Evolutionary conservation across 768 basidiomycete genomes (phyloP), one percentile per base, ranked within the genome.

Genomic region (Boletus patriciae): DNA sequence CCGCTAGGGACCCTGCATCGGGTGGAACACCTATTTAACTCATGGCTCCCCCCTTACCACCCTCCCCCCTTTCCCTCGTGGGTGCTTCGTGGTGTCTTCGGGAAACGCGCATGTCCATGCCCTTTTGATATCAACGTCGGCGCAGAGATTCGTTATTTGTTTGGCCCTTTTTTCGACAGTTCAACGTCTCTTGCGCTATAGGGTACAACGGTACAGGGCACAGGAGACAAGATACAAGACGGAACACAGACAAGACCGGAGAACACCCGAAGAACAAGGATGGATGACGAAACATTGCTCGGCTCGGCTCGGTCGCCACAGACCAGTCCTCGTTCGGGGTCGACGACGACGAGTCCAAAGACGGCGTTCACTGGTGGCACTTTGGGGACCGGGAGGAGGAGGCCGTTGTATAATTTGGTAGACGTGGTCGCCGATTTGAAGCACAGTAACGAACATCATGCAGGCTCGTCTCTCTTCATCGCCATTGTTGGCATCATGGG

Each of bases 341-440:
- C 65, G 43, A 60, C 67, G 4, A 54, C 16, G 16, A 55, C 58
- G 4, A 62, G 55, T 38, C 65, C 62, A 1, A 50, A 9, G 41
- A 62, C 60, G 21, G 9, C 21, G 18, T 9, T 46, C 13, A 56
- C 55, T 8, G 50, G 54, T 25, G 53, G 58, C 0, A 48, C 54
- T 1, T 29, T 63, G 9, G 45, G 43, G 19, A 44, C 58, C 19
- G 66, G 62, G 31, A 71, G 76, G 55, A 70, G 73, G 54, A 69
- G 78, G 54, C 75, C 71, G 4, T 57, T 80, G 48, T 61, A 71
- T 36, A 79, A 72, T 33, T 60, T 82, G 31, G 66, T 80, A 21
- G 80, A 82, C 51, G 76, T 75, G 29, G 66, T 82, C 31, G 55
- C 66, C 15, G 79, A 81, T 55, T 57, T 82, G 54, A 74, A 72